Evolutionary conservation across 2,329 filamentous ascomycete species (phyloP).

Genomic region (Scleromitrula shiraiana): DNA sequence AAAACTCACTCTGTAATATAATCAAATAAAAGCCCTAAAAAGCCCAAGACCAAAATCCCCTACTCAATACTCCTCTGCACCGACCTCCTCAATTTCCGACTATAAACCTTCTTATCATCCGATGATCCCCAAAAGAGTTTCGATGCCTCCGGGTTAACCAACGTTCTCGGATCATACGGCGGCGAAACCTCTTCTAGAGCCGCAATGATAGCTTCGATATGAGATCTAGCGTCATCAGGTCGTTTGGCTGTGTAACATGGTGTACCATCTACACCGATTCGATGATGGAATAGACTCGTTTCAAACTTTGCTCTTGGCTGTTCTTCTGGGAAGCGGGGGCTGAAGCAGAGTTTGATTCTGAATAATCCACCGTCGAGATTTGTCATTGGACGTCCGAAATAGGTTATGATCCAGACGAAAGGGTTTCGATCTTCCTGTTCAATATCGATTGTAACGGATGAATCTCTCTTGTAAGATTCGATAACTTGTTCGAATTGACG

Average conservation of each 20-base stretch:
- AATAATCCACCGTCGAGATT: conserved; percentile 90
- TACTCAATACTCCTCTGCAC: conserved; percentile 62
- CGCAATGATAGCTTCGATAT: conserved; percentile 75
- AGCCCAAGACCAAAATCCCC: not conserved
- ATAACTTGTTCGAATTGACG: conserved; percentile 79
- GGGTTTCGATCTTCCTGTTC: conserved; percentile 74
- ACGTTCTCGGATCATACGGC: conserved; percentile 80
- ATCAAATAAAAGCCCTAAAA: not conserved
- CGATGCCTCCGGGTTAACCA: conserved; percentile 79
- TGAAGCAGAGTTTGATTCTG: conserved; percentile 70
- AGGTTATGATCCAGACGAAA: conserved; percentile 81
- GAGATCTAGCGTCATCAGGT: conserved; percentile 68
- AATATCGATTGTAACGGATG: conserved; percentile 65
- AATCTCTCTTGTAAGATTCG: conserved; percentile 63
- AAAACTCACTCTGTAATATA: not conserved
- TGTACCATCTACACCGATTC: conserved; percentile 71
- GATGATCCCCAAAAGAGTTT: conserved; percentile 77
- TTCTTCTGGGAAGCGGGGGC: conserved; percentile 77
- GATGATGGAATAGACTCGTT: conserved; percentile 79
- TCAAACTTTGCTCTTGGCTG: conserved; percentile 78
- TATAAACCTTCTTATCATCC: conserved; percentile 78
- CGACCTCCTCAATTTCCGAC: conserved; percentile 68
- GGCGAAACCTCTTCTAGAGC: conserved; percentile 82
- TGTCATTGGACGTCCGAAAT: conserved; percentile 88
- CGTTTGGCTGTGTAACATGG: conserved; percentile 72